Conservation (phyloP, 257 asterid species). For the Nicotiana tabacum region DNA sequence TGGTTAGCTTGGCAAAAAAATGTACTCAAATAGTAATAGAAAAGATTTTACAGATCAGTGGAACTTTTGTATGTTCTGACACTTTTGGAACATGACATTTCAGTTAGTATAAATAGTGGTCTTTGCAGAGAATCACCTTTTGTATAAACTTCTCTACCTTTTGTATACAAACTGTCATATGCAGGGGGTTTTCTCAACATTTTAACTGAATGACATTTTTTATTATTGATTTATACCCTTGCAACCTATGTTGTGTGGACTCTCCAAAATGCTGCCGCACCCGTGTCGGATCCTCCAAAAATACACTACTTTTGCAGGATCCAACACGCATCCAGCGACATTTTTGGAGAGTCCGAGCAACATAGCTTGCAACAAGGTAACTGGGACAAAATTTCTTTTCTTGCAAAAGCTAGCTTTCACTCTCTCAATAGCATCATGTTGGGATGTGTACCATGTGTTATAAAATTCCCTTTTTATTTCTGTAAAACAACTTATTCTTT, state of each 20-base stretch:
- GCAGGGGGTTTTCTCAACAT: slow-evolving; percentile 2
- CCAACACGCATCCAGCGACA: no score
- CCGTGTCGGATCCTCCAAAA: no score
- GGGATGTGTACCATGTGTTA: background rate
- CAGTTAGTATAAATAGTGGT: background rate
- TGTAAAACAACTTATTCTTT: background rate
- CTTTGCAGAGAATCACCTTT: background rate
- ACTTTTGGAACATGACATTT: background rate
- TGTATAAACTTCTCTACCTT: background rate
- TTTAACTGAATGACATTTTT: background rate
- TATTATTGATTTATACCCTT: background rate
- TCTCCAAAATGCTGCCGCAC: no score
- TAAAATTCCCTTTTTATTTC: background rate
- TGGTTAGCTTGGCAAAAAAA: background rate
- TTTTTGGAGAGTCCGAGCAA: no score
- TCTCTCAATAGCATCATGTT: background rate
- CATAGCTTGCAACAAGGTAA: background rate
- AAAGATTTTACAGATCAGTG: background rate
- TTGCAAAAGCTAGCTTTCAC: background rate
- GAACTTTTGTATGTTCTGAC: background rate
- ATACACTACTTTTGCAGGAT: no score
- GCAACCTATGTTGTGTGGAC: background rate
- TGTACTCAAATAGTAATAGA: background rate
- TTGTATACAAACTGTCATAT: background rate
- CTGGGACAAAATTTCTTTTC: background rate